These are phyloP conservation scores for Arthrobotrys sphaeroides DNA, from an alignment of 2,329 filamentous ascomycete species.

Conservation along the genomic window DNA sequence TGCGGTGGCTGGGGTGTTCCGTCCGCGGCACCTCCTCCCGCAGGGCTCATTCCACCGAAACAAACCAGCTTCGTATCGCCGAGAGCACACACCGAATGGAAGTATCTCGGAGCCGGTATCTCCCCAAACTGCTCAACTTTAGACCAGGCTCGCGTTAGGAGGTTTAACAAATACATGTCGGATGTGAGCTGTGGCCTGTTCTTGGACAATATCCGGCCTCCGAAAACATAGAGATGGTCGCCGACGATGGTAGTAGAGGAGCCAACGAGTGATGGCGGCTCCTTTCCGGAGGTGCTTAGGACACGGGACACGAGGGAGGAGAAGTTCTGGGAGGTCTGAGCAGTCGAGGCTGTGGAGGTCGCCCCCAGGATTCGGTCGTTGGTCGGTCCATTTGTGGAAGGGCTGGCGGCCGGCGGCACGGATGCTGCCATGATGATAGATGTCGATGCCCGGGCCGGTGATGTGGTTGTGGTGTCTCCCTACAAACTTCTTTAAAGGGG, in stretches of 20 bases:
- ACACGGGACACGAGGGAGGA: constrained; percentile 76
- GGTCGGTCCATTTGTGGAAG: constrained; percentile 4
- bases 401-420: constrained; percentile 23
- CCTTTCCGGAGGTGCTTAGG: constrained; percentile 84
- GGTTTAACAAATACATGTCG: constrained; percentile 90
- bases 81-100: constrained; percentile 92
- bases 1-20: constrained; percentile 22
- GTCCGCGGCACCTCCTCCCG: constrained; percentile 15
- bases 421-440: constrained; percentile 40
- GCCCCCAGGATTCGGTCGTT: constrained; percentile 10
- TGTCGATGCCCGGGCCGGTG: constrained; percentile 10
- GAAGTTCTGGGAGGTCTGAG: constrained; percentile 67
- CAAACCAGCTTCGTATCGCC: constrained; percentile 97
- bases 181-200: constrained; percentile 85
- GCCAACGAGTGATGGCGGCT: constrained; percentile 90
- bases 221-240: constrained; percentile 97
- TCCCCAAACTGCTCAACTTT: constrained; percentile 86
- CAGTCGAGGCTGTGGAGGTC: constrained; percentile 43
- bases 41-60: constrained; percentile 96
- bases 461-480: constrained; percentile 9
- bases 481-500: constrained; percentile 20
- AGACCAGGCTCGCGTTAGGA: constrained; percentile 91
- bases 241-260: constrained; percentile 94
- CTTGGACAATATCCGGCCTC: constrained; percentile 84
- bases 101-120: constrained; percentile 89